Conservation (phyloP, 805 yeast species). For the Yarrowia phangngaensis region DNA sequence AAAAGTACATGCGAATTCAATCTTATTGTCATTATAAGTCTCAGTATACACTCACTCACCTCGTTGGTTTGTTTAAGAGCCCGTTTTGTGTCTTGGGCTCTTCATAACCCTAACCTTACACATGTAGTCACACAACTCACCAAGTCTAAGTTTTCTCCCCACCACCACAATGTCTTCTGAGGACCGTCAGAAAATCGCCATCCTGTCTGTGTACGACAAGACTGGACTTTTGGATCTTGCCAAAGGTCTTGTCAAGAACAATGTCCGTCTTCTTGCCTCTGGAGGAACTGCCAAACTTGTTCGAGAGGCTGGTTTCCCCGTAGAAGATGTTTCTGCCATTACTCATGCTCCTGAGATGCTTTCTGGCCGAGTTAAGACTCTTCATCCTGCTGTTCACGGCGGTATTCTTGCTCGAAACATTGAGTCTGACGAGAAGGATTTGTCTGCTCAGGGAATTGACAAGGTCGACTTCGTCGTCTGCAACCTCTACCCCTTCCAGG, state of each 20-base stretch:
- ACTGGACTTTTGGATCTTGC: slow-evolving; percentile 95
- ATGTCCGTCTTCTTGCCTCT: slow-evolving; percentile 89
- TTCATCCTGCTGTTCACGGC: slow-evolving; percentile 98
- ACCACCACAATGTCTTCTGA: slow-evolving; percentile 8
- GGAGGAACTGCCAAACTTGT: slow-evolving; percentile 96
- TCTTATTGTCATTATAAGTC: too few species aligned
- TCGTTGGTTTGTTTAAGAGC: too few species aligned
- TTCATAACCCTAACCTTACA: too few species aligned
- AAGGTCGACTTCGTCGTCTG: slow-evolving; percentile 97
- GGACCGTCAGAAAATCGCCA: slow-evolving; percentile 69
- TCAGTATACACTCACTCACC: too few species aligned
- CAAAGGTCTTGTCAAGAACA: slow-evolving; percentile 83
- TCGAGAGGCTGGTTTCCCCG: slow-evolving; percentile 97
- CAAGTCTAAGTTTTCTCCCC: too few species aligned
- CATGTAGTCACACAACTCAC: too few species aligned
- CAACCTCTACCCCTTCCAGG: slow-evolving; percentile 96
- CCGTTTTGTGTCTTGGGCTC: too few species aligned
- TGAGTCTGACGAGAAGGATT: slow-evolving; percentile 85
- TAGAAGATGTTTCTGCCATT: slow-evolving; percentile 89
- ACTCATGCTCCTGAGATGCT: slow-evolving; percentile 99
- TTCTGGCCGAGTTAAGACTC: slow-evolving; percentile 96
- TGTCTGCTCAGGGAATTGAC: slow-evolving; percentile 83
- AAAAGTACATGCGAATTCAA: too few species aligned
- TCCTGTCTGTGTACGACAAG: slow-evolving; percentile 93
- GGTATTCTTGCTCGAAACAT: slow-evolving; percentile 86